Percentiles rank a stretch among this genome's conserved stretches.
Conservation (phyloP, 2,329 filamentous ascomycete genomes). For the Neonectria faginata region DNA sequence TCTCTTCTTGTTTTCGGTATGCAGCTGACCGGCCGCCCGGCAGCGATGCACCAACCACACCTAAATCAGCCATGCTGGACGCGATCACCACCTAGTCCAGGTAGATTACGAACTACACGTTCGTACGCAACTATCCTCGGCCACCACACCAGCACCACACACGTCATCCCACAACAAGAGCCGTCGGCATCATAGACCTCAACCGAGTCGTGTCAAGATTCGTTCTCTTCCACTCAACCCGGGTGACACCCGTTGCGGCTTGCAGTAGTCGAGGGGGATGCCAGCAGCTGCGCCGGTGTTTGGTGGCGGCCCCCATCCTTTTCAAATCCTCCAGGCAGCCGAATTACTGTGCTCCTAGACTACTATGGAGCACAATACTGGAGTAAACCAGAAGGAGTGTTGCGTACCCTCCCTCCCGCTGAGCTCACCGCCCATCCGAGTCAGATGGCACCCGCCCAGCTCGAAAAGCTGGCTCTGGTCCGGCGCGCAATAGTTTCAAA, state of each 20-base stretch:
- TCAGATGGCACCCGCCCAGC: conserved; percentile 26
- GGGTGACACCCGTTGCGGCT: conserved; percentile 31
- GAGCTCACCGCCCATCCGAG: conserved; percentile 35
- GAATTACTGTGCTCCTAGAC: conserved; percentile 26
- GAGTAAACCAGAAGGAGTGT: neutral
- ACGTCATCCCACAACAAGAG: conserved; percentile 13
- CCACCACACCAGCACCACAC: conserved; percentile 1
- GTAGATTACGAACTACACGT: neutral
- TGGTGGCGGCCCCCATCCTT: conserved; percentile 21
- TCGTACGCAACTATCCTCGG: neutral
- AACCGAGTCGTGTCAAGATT: neutral
- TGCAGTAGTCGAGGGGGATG: conserved; percentile 37
- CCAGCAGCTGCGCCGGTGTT: conserved; percentile 19
- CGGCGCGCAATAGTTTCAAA: conserved; percentile 18
- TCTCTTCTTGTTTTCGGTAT: conserved; percentile 33
- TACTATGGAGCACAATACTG: conserved; percentile 2
- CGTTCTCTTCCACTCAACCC: conserved; percentile 16
- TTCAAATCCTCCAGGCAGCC: conserved; percentile 43
- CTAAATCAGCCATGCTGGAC: conserved; percentile 16
- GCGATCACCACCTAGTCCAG: neutral
- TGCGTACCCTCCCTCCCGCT: conserved; percentile 17
- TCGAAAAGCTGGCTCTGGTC: conserved; percentile 23
- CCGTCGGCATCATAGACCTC: conserved; percentile 10
- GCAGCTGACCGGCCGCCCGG: conserved; percentile 35
- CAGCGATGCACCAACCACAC: conserved; percentile 30